Evolutionary conservation across 1,284 basidiomycete species (phyloP), one percentile per base, ranked within the genome.

Genomic region (Ceratobasidium sp.): DNA sequence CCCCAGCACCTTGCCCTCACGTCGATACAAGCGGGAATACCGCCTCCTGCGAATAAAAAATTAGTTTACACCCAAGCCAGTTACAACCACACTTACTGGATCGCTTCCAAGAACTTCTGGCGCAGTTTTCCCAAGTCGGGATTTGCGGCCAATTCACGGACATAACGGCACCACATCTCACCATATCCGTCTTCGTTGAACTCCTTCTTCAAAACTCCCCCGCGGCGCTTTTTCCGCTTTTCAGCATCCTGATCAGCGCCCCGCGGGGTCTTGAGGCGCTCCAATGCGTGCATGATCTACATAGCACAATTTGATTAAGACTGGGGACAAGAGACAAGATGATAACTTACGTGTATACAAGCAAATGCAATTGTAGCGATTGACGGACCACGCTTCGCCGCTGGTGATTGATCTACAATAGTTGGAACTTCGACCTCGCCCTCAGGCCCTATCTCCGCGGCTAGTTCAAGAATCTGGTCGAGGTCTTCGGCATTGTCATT

Each of bases 291-390:
- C 19, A 40, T 11, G 40, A 61, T 40, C 59, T 61, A 40, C 25
- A 37, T 17, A 17, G 15, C 25, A 37, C n/a, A n/a, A n/a, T n/a
- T n/a, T n/a, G 40, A 34, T 51, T 51, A n/a, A 61, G 59, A 15
- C 32, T 40, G n/a, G n/a, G n/a, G n/a, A n/a, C 22, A 37, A 40
- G 37, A n/a, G 17, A n/a, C 59, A 40, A n/a, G 3, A 40, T 37
- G 22, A 9, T 61, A 61, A 61, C 34, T 19, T 40, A 61, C 59
- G 40, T 61, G 59, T 13, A 61, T 40, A 37, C 32, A 32, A 0
- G 59, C 59, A 61, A 61, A 61, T 40, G 59, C 59, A 25, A 61
- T 61, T 13, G 59, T 17, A n/a, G 59, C 59, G 25, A 61, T 19
- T 9, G 59, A 61, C 32, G 34, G 59, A 19, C 59, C 59, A 40